Evolutionary conservation across 1,284 basidiomycete genomes (phyloP), one percentile per base, ranked within the genome.

Genomic region (Amylostereum areolatum): DNA sequence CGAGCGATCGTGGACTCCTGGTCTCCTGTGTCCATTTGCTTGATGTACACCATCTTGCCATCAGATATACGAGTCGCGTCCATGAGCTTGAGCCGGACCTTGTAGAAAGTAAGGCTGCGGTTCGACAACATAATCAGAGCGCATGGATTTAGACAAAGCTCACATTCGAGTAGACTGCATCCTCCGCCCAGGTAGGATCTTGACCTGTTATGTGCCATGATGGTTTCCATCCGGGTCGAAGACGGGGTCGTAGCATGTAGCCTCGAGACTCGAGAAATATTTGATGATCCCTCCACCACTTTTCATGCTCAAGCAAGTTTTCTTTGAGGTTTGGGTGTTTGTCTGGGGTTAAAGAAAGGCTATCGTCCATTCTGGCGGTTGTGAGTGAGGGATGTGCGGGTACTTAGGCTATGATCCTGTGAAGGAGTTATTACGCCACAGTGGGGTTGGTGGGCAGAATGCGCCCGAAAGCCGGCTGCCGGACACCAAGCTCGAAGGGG

Each of bases 141-240:
- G n/a, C 30, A 43, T 28, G n/a, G 41, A 28, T 5, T 28, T 18
- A 43, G 6, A 34, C 24, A 27, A 3, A 29, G 37, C 52, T 3
- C 40, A 58, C 56, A 12, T 28, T n/a, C 2, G 44, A 37, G n/a
- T 36, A 27, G 11, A 37, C 18, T 24, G 34, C 32, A 28, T 43
- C 41, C 25, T 43, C 41, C 11, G n/a, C 25, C 6, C 27, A 5
- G 4, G 30, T 24, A 28, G 41, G 41, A 27, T 43, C 25, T 27
- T 43, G 27, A 11, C 41, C 41, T 41, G 7, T 29, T 28, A 27
- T 27, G 4, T 28, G 41, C 41, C 41, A 43, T 6, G 28, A 29
- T 6, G 41, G 41, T n/a, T 24, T 28, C 41, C 41, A 43, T 12
- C 41, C 41, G 4, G 41, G 41, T 8, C 41, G 28, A 4, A 43